These are phyloP conservation scores for Pyrenula aspistea DNA, from an alignment of 495 filamentous ascomycete species.

Conservation along the genomic window DNA sequence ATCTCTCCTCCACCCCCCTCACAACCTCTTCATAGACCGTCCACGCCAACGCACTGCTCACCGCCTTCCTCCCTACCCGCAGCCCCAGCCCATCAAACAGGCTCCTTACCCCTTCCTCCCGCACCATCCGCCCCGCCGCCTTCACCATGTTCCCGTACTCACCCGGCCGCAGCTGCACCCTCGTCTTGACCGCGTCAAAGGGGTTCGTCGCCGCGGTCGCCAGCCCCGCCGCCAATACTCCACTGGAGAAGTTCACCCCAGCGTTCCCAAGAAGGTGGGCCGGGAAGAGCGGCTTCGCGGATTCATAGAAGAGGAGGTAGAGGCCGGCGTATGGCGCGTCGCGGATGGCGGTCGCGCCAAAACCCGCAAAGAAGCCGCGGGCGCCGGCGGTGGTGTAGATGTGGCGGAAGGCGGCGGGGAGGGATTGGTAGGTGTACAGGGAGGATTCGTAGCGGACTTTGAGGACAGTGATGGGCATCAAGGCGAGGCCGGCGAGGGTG, in stretches of 20 bases:
- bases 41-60: conserved; percentile 89
- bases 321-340: conserved; percentile 93
- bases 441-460: conserved; percentile 92
- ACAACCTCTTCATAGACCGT: conserved; percentile 93
- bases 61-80: conserved; percentile 80
- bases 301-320: conserved; percentile 92
- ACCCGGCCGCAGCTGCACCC: conserved; percentile 78
- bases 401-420: conserved; percentile 57
- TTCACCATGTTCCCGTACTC: conserved; percentile 78
- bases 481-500: conserved; percentile 71
- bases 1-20: conserved; percentile 55
- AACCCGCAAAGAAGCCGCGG: conserved; percentile 82
- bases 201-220: conserved; percentile 88
- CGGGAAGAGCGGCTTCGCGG: conserved; percentile 48
- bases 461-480: conserved; percentile 94
- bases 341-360: conserved; percentile 83
- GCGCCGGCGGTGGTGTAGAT: conserved; percentile 65
- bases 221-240: conserved; percentile 63
- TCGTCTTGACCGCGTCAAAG: conserved; percentile 92
- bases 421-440: conserved; percentile 71
- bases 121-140: conserved; percentile 62
- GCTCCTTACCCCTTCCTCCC: conserved; percentile 67
- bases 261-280: neutral
- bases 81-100: conserved; percentile 81
- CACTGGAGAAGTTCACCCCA: conserved; percentile 68